Conservation (phyloP, 768 basidiomycete genomes). For the Boletellus emodensis region DNA sequence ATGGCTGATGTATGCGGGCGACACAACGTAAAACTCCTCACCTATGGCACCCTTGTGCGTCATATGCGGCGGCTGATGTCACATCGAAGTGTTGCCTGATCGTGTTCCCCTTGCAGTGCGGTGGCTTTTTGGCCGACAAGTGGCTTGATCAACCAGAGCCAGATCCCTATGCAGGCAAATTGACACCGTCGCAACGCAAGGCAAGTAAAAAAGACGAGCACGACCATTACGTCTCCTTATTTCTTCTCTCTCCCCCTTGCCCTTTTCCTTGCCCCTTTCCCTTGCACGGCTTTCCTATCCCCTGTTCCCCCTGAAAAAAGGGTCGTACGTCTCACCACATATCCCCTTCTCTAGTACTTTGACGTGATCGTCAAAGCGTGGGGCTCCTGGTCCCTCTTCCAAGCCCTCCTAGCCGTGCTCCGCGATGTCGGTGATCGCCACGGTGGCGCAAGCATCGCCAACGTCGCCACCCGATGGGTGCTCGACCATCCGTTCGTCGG, state of each 20-base stretch:
- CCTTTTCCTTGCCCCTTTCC: neutral
- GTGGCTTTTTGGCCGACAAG: slow-evolving; percentile 74
- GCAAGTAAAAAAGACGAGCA: slow-evolving; percentile 32
- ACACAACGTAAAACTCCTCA: slow-evolving; percentile 69
- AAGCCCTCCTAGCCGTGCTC: slow-evolving; percentile 55
- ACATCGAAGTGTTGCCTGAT: neutral
- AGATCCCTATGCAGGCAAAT: slow-evolving; percentile 58
- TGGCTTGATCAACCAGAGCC: slow-evolving; percentile 70
- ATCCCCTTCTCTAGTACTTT: slow-evolving; percentile 54
- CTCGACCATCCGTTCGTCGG: slow-evolving; percentile 75
- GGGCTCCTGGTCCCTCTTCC: slow-evolving; percentile 78
- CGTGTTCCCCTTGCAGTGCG: slow-evolving; percentile 50
- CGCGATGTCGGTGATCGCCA: slow-evolving; percentile 65
- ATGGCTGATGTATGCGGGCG: slow-evolving; percentile 75
- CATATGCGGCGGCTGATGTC: neutral
- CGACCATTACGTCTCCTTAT: neutral
- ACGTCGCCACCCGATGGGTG: slow-evolving; percentile 80
- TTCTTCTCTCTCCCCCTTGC: neutral
- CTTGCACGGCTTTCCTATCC: neutral
- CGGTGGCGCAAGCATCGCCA: slow-evolving; percentile 63
- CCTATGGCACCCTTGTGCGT: slow-evolving; percentile 77
- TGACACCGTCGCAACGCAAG: slow-evolving; percentile 84
- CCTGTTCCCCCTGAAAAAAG: neutral
- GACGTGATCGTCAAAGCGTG: slow-evolving; percentile 78
- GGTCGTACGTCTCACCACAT: neutral